Evolutionary conservation across 2,329 filamentous ascomycete genomes (phyloP).

Genomic region (Apiospora phragmitis): DNA sequence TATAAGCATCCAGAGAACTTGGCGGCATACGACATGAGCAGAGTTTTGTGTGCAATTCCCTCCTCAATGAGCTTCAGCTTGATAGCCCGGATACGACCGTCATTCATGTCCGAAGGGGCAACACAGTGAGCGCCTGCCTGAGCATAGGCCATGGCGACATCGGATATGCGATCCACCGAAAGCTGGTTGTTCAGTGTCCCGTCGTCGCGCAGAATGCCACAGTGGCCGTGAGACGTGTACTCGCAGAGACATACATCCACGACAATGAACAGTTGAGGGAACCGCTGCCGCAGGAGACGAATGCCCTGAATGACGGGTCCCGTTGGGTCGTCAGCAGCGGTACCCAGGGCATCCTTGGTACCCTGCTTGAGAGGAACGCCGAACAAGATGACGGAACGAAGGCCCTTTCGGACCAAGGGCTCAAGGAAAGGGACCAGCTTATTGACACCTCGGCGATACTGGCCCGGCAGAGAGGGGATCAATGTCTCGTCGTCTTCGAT

Average conservation of each 20-base stretch:
- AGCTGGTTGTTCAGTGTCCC: slow-evolving; percentile 89
- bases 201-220: slow-evolving; percentile 91
- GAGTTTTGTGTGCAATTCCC: slow-evolving; percentile 85
- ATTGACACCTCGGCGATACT: slow-evolving; percentile 86
- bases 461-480: slow-evolving; percentile 88
- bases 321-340: slow-evolving; percentile 86
- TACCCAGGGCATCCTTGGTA: slow-evolving; percentile 89
- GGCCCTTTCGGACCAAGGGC: slow-evolving; percentile 86
- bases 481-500: slow-evolving; percentile 87
- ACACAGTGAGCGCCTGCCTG: slow-evolving; percentile 94
- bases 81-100: slow-evolving; percentile 94
- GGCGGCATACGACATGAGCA: slow-evolving; percentile 96
- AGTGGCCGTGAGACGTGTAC: slow-evolving; percentile 97
- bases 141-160: slow-evolving; percentile 98
- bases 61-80: slow-evolving; percentile 97
- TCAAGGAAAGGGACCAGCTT: slow-evolving; percentile 78
- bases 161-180: slow-evolving; percentile 90
- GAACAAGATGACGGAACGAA: slow-evolving; percentile 92
- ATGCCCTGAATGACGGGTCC: slow-evolving; percentile 91
- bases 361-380: slow-evolving; percentile 82
- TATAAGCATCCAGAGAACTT: slow-evolving; percentile 98
- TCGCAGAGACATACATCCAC: slow-evolving; percentile 97
- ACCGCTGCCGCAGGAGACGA: slow-evolving; percentile 77
- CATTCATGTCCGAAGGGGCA: slow-evolving; percentile 98
- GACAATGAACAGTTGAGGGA: slow-evolving; percentile 88